Evolutionary conservation across 495 filamentous ascomycete genomes (phyloP), one percentile per base, ranked within the genome.

Genomic region (Aspergillus bridgeri): DNA sequence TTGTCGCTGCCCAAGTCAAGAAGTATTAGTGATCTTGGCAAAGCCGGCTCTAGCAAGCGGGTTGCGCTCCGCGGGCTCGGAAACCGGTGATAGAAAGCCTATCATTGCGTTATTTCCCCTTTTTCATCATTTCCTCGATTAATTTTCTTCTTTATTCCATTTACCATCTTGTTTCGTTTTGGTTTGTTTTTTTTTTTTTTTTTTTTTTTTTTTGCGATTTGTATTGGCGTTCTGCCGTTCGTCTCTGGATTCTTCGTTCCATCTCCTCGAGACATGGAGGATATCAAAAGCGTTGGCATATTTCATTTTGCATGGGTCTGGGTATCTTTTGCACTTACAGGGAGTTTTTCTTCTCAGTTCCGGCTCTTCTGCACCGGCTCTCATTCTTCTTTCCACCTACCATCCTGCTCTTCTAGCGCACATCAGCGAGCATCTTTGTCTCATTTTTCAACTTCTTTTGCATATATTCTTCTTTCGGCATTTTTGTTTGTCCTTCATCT

Each of bases 21-120:
- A 51, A 77, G 76, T 53, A 70, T 76, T 57, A 71, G 71, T 49
- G 76, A 79, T 49, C 72, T 79, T 21, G 66, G 75, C 0, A 65
- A 68, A 20, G 66, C 52, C 43, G 72, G 72, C 13, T 66, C 69
- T 5, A 77, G 74, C 60, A 66, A 68, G 52, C 69, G 75, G 6
- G 68, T 79, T 42, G 63, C 64, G 5, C 65, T 79, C 13, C 67
- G 64, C 27, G 73, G 75, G 3, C 68, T 79, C 20, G 66, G 60
- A 33, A 71, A 53, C 50, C 66, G 64, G 42, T 62, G 59, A 60
- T 20, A 13, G n/a, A 25, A 33, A 33, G 3, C 17, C 47, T 22
- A 42, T 43, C 22, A 17, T 24, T 20, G 52, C 38, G 11, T 53
- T 42, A 27, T 54, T 47, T 24, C 19, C 38, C 53, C 55, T 9